Base-by-base conservation (phyloP, 108 stramenopile genomes). In the Pseudonitzschia pungens region DNA sequence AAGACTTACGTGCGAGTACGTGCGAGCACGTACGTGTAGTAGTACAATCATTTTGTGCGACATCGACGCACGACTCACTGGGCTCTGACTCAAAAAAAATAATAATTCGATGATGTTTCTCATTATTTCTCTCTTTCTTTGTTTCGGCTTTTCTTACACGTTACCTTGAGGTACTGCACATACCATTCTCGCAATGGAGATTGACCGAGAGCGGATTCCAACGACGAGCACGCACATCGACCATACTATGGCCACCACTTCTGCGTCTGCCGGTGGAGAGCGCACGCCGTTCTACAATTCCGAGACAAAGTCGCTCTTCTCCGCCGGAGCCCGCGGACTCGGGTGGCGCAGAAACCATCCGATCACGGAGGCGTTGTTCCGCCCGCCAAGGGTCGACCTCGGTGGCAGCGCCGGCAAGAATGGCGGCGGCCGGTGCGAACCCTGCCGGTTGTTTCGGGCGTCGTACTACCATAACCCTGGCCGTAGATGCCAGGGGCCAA, bases 401-500 rank as follows among this genome's bases (percentile, higher is more conserved):
- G 56, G 22, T 28, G 70, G 10, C 11, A 43, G 42, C 41, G 21
- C 33, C 44, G n/a, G n/a, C 14, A 43, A 36, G 2, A 69, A 10
- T 44, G 16, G 36, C 1, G 7, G 43, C 14, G 45, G 26, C n/a
- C 21, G 26, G 16, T 42, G 36, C 65, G 27, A 65, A 51, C 0
- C 68, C 14, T 69, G 48, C 31, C 48, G 4, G 24, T 71, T 77
- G 59, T 54, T 77, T 42, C 60, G 58, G 14, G 70, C 76, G 31
- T 70, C 70, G 18, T 77, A 77, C 33, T 71, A 77, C 50, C 76
- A 77, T 40, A 71, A 77, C 31, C n/a, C 57, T 77, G 18, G 76
- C 75, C 31, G 33, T 76, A 4, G 75, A 66, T 44, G 75, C 68
- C 0, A 4, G n/a, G 26, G 75, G 75, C 0, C 69, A 71, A 41